A percentile compares a stretch with the other conserved stretches of the same genome.
Conservation (phyloP, 768 basidiomycete genomes). For the Russula lepida region DNA sequence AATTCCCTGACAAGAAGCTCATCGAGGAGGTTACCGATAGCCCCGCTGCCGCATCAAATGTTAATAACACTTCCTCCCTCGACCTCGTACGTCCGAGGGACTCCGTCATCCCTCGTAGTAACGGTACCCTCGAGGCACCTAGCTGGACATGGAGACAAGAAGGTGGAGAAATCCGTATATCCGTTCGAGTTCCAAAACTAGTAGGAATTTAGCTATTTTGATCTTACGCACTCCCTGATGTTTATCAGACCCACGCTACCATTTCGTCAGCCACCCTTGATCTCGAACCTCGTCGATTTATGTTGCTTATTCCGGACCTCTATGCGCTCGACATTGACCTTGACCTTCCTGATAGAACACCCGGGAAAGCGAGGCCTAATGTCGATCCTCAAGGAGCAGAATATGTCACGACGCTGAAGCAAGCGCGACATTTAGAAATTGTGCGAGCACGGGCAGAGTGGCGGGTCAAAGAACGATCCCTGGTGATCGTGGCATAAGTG, state of each 20-base stretch:
- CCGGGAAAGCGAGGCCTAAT: conserved; percentile 28
- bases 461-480: conserved; percentile 43
- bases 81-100: not conserved
- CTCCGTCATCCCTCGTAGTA: not conserved
- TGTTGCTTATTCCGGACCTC: conserved; percentile 40
- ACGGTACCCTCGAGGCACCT: conserved; percentile 24
- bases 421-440: conserved; percentile 50
- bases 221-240: not conserved
- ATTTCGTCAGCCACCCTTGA: conserved; percentile 49
- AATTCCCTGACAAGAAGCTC: conserved; percentile 30
- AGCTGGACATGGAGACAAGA: conserved; percentile 49
- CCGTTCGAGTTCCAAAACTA: conserved; percentile 45
- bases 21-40: conserved; percentile 37
- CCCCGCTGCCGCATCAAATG: conserved; percentile 17
- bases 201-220: conserved; percentile 35
- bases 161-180: conserved; percentile 38
- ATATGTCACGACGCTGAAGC: conserved; percentile 44
- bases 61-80: conserved; percentile 30
- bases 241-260: conserved; percentile 37
- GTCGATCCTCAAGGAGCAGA: conserved; percentile 22
- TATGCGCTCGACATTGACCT: conserved; percentile 53
- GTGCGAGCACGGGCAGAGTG: conserved; percentile 61
- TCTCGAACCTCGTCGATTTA: conserved; percentile 52
- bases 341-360: conserved; percentile 45
- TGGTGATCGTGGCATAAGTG: conserved; percentile 40